Conservation (phyloP, 2,329 filamentous ascomycete genomes). For the Parastagonospora nodorum region DNA sequence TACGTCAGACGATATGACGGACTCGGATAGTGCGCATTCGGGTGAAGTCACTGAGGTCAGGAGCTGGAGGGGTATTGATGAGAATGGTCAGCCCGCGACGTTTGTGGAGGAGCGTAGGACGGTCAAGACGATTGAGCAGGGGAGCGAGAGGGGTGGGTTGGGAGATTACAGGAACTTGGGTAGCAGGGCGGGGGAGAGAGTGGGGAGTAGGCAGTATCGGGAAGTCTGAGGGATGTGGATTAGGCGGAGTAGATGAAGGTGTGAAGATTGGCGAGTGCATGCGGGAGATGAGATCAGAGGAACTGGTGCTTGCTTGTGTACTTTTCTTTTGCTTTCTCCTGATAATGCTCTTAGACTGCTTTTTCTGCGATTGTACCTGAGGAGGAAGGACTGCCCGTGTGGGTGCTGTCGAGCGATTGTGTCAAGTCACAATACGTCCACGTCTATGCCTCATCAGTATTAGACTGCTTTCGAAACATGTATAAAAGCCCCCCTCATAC, state of each 20-base stretch:
- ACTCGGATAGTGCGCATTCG: slow-evolving; percentile 27
- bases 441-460: too few species aligned
- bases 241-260: not conserved
- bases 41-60: slow-evolving; percentile 23
- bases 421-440: too few species aligned
- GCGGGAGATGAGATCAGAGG: not conserved
- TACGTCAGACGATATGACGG: slow-evolving; percentile 27
- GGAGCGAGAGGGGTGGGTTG: slow-evolving; percentile 7
- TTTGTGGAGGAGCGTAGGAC: slow-evolving; percentile 32
- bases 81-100: slow-evolving; percentile 31
- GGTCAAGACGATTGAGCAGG: slow-evolving; percentile 15
- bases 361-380: too few species aligned
- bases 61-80: slow-evolving; percentile 36
- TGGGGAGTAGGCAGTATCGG: not conserved
- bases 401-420: too few species aligned
- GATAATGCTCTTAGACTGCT: too few species aligned
- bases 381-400: too few species aligned
- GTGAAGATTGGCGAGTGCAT: not conserved
- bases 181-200: not conserved
- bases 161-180: slow-evolving; percentile 2
- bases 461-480: too few species aligned
- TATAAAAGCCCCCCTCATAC: too few species aligned
- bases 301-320: not conserved
- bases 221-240: slow-evolving; percentile 16
- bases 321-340: not conserved